Conservation (phyloP, 2,329 filamentous ascomycete genomes). For the Fusarium ambrosium region DNA sequence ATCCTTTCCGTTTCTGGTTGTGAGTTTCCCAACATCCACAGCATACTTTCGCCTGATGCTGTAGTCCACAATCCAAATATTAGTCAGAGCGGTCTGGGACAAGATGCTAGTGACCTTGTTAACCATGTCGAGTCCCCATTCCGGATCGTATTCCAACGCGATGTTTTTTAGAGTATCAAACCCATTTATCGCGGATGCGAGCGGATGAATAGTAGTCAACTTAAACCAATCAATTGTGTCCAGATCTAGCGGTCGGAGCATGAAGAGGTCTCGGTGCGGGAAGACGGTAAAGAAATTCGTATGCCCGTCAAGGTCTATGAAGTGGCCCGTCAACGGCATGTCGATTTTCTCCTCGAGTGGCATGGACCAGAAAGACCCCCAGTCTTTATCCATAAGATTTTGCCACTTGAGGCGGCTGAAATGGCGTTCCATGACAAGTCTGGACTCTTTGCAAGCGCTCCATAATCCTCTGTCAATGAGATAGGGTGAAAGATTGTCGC, state of each 20-base stretch:
- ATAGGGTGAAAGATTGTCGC: neutral
- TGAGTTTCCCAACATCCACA: neutral
- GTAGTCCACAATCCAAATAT: neutral
- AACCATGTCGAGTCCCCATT: neutral
- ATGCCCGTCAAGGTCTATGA: neutral
- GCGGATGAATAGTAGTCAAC: neutral
- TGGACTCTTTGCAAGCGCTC: neutral
- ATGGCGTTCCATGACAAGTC: neutral
- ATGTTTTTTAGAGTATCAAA: neutral
- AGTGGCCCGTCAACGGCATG: neutral
- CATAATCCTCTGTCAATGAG: neutral
- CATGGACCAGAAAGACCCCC: neutral
- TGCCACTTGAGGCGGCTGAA: neutral
- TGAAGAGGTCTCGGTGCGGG: neutral
- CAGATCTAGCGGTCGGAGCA: neutral
- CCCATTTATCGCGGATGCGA: neutral
- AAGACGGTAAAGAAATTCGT: neutral
- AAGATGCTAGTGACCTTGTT: neutral
- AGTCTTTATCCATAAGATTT: neutral
- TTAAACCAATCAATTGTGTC: neutral
- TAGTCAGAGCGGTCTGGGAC: neutral
- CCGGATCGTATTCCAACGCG: neutral
- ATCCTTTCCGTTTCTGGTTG: neutral
- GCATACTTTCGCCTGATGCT: neutral
- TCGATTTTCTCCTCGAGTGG: neutral